Percentiles rank a stretch among this genome's conserved stretches.
phyloP scores from a whole-genome alignment of 345 rosid species.

The Populus pruinosa region DNA sequence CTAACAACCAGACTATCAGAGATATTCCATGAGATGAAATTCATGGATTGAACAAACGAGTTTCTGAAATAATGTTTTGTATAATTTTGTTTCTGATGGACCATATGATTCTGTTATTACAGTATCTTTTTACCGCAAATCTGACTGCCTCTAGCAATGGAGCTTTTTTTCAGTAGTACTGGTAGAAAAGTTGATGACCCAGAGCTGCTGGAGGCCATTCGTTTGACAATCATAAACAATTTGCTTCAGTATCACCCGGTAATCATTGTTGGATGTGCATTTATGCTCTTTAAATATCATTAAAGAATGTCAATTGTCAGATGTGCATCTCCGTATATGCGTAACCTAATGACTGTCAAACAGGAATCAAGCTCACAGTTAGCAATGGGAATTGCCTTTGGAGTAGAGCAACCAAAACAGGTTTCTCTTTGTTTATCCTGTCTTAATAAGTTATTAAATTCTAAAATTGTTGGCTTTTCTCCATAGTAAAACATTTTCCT shows the following conservation, averaged over 20 bases:
- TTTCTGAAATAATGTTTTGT: neutral
- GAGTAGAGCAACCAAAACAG: slow-evolving; percentile 72
- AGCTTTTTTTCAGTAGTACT: slow-evolving; percentile 54
- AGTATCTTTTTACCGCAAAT: neutral
- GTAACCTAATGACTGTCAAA: slow-evolving; percentile 17
- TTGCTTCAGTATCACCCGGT: slow-evolving; percentile 92
- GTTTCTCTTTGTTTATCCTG: slow-evolving; percentile 22
- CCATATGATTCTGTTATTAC: neutral
- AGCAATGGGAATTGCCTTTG: slow-evolving; percentile 95
- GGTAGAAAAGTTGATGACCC: slow-evolving; percentile 96
- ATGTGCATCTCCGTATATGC: slow-evolving; percentile 2
- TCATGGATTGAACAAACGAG: neutral
- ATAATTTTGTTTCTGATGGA: neutral
- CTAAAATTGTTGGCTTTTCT: slow-evolving; percentile 12
- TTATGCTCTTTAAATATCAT: slow-evolving; percentile 4
- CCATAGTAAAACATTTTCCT: neutral
- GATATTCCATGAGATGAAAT: neutral
- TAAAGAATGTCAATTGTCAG: neutral
- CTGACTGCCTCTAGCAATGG: slow-evolving; percentile 5
- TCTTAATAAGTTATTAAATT: slow-evolving; percentile 2
- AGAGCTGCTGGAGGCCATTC: slow-evolving; percentile 93
- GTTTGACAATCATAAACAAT: slow-evolving; percentile 90
- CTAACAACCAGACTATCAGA: neutral
- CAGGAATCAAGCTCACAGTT: slow-evolving; percentile 97
- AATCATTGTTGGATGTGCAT: slow-evolving; percentile 18